Evolutionary conservation across 2,329 filamentous ascomycete species (phyloP).

Genomic region (Dactylellina cionopaga): DNA sequence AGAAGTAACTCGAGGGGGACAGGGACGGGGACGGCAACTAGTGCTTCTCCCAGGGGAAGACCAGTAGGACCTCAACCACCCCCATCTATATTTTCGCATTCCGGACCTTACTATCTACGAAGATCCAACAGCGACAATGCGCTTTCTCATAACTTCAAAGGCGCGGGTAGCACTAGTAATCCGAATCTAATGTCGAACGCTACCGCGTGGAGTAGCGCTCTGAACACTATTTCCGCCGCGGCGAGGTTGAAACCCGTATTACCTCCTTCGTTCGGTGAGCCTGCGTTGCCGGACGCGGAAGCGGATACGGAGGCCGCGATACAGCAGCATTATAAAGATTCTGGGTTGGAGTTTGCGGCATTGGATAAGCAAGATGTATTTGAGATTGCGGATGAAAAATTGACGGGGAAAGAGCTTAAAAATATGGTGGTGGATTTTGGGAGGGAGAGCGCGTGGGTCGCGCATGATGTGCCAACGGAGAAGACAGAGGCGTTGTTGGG

Average conservation of each 20-base stretch:
- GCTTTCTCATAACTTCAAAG: slow-evolving; percentile 38
- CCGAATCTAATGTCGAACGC: neutral
- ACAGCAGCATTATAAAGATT: slow-evolving; percentile 44
- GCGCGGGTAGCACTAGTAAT: neutral
- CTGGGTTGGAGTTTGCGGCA: slow-evolving; percentile 37
- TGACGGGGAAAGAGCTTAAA: slow-evolving; percentile 37
- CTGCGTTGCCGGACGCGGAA: slow-evolving; percentile 24
- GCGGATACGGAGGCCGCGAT: slow-evolving; percentile 33
- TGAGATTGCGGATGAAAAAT: slow-evolving; percentile 42
- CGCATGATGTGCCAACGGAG: slow-evolving; percentile 36
- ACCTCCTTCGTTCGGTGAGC: slow-evolving; percentile 35
- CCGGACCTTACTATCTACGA: slow-evolving; percentile 40
- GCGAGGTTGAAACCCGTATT: slow-evolving; percentile 40
- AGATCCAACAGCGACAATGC: slow-evolving; percentile 42
- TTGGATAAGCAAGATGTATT: slow-evolving; percentile 34
- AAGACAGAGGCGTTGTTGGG: slow-evolving; percentile 34
- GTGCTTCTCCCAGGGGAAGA: slow-evolving; percentile 14
- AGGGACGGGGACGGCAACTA: neutral
- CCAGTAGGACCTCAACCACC: slow-evolving; percentile 10
- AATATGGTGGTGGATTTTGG: slow-evolving; percentile 52
- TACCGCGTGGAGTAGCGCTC: slow-evolving; percentile 13
- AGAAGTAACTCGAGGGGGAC: slow-evolving; percentile 43
- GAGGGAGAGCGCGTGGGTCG: slow-evolving; percentile 48
- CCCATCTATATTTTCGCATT: slow-evolving; percentile 43
- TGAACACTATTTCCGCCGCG: slow-evolving; percentile 28